Base-by-base conservation (phyloP, 2,329 filamentous ascomycete species). In the Alternaria novae-zelandiae region DNA sequence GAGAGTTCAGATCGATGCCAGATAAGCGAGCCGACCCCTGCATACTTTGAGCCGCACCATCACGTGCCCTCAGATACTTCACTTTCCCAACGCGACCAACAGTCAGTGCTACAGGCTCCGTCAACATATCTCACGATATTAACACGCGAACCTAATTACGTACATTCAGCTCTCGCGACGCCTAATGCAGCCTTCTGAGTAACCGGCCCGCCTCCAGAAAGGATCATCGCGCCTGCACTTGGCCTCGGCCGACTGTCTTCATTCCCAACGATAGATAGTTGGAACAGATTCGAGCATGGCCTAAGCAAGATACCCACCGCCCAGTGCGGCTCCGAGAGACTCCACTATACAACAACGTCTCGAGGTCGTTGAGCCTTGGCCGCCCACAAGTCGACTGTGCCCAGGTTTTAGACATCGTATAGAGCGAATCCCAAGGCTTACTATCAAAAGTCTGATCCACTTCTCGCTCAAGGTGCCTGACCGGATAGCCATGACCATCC, bases 11-110 rank as follows among this genome's bases (percentile, higher is more conserved):
- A 73, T 72, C 69, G 70, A 57, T 32, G 26, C 11, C 32, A 68
- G 70, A 72, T 71, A 65, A 72, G 70, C 70, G 70, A 73, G 63
- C 32, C 15, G 28, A 61, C 56, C 67, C 63, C 59, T 62, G 62
- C 43, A 41, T 17, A 6, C n/a, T 41, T 3, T 5, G 36, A 41
- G 36, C 36, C 36, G 36, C 36, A 41, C 8, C 8, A 17, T 17
- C 36, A 41, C 17, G 20, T n/a, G 21, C 3, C 9, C 47, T 32
- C 15, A 3, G 3, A 41, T 51, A 20, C 23, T 47, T 26, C 12
- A 23, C 12, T 23, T 25, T 9, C 5, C 2, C n/a, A 25, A 4
- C 21, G 45, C 11, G 21, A 47, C 1, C 3, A 26, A 6, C 45
- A 47, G 21, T 7, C 12, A 25, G 13, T 4, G 2, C 11, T 26